Conservation (phyloP, 345 rosid genomes). For the Aurinia saxatilis region DNA sequence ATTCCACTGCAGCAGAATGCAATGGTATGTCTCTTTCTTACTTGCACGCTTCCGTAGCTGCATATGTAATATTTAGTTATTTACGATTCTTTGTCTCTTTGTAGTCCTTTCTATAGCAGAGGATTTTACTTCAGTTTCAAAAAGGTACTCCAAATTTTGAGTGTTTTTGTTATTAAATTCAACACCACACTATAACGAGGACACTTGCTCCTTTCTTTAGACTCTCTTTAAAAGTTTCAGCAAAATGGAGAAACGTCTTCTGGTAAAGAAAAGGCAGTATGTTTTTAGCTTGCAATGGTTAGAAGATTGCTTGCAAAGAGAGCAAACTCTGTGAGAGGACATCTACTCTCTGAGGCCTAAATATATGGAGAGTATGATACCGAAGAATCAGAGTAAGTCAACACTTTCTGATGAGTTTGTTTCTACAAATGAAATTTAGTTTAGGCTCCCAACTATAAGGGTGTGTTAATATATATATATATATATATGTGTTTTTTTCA, state of each 20-base stretch:
- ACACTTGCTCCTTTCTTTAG: not conserved
- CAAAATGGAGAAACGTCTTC: conserved; percentile 35
- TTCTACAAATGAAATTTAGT: not conserved
- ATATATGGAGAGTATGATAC: conserved; percentile 30
- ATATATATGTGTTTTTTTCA: too few relatives aligned
- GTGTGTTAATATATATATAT: not conserved
- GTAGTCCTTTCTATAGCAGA: conserved; percentile 48
- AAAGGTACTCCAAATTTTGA: conserved; percentile 37
- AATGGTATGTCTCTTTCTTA: conserved; percentile 53
- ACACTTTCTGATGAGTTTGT: not conserved
- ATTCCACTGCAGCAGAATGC: conserved; percentile 86
- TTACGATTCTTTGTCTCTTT: conserved; percentile 18
- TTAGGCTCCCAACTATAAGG: not conserved
- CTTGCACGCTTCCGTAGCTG: not conserved
- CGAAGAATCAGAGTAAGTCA: conserved; percentile 42
- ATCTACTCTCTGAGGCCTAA: conserved; percentile 51
- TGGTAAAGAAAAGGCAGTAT: conserved; percentile 40
- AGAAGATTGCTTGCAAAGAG: conserved; percentile 57
- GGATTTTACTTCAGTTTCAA: conserved; percentile 36
- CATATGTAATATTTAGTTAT: too few relatives aligned
- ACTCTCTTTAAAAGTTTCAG: conserved; percentile 38
- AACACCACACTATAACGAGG: not conserved
- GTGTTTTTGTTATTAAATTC: not conserved
- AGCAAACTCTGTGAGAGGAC: conserved; percentile 52
- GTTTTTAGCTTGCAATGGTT: conserved; percentile 72